Base-by-base conservation (phyloP, 2,329 filamentous ascomycete species). In the Aspergillus tanneri region DNA sequence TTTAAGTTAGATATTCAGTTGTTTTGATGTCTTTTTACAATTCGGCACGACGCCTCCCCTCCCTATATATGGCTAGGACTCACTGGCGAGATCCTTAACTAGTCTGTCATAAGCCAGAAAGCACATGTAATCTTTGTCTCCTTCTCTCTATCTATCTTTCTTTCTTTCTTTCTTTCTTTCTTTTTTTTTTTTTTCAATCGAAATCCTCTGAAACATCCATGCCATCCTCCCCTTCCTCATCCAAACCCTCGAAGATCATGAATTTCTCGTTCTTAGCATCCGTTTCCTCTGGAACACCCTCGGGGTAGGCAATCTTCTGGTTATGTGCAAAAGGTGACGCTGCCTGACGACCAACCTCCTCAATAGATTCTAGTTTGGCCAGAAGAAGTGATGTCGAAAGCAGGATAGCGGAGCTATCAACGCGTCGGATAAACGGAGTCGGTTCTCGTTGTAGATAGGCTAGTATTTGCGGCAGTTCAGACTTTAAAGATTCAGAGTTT, bases 351-450 rank as follows among this genome's bases (percentile, higher is more conserved):
- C 82, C 81, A 4, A 77, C 74, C 57, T 87, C 85, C 84, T 74
- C 11, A 81, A 85, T n/a, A 79, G 70, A 70, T 10, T 73, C 85
- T 4, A 95, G 76, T 69, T 93, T 95, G 23, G 93, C 93, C 2
- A 97, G 81, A 58, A 88, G 85, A 6, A 97, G 81, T 1, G 90
- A 96, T 22, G 91, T 81, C 28, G 84, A 82, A 1, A 96, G 81
- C 2, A 97, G 82, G 3, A 96, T 79, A 47, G 88, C 84, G 1
- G 89, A 84, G 8, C 86, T 96, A 68, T 99, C 93, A 21, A 96
- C 90, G 5, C 93, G 86, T 39, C 92, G 85, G 47, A 96, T 86
- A 3, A 96, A 74, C 0, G 87, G 85, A 0, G 77, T 76, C 1
- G 78, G 69, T 0, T 74, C 61, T 41, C 58, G 58, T 2, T 70